A percentile compares a stretch with the other conserved stretches of the same genome.
Evolutionary conservation across 2,329 filamentous ascomycete species (phyloP).

Genomic region (Cladosporium sp.): DNA sequence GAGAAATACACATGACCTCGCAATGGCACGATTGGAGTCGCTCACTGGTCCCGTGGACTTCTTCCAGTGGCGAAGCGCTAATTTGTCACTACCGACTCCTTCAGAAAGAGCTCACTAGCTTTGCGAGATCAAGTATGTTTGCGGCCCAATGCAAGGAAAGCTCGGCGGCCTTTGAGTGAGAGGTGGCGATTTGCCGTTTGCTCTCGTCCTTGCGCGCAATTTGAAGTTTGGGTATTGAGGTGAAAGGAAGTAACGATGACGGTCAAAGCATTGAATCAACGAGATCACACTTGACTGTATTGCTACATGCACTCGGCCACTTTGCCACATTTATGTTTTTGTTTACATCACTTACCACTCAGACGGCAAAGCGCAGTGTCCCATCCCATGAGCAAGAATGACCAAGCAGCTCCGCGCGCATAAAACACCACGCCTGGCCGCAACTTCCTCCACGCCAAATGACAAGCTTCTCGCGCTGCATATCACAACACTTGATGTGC

Average conservation of each 20-base stretch:
- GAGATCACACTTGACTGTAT: neutral
- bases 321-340: neutral
- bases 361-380: neutral
- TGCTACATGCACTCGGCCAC: neutral
- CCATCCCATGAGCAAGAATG: neutral
- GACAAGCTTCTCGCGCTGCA: conserved; percentile 12
- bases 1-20: neutral
- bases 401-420: neutral
- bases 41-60: neutral
- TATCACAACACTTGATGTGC: conserved; percentile 19
- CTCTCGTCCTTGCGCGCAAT: neutral
- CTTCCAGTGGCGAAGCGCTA: neutral
- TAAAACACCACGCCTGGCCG: neutral
- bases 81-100: neutral
- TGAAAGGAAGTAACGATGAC: neutral
- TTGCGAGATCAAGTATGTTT: neutral
- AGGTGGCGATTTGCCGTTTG: neutral
- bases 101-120: neutral
- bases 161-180: neutral
- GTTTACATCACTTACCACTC: conserved; percentile 1
- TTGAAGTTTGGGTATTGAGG: neutral
- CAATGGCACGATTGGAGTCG: neutral
- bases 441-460: conserved; percentile 3
- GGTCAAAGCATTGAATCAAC: neutral
- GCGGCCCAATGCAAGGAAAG: neutral